These are phyloP conservation scores for Ceratocystis variospora DNA, from an alignment of 2,329 filamentous ascomycete genomes.

Conservation along the genomic window DNA sequence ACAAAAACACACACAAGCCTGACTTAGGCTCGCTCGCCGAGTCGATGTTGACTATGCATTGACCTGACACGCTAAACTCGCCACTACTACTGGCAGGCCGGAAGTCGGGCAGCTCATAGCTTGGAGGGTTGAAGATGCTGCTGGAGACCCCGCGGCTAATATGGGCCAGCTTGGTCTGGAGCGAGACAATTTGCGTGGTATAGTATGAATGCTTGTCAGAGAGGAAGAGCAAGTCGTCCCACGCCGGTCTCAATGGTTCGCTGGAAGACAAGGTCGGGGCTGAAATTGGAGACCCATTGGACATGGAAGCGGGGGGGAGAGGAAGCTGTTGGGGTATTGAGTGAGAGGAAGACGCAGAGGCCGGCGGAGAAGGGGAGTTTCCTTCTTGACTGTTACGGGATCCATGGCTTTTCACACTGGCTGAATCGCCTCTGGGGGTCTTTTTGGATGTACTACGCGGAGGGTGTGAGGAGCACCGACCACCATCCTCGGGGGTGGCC, in stretches of 20 bases:
- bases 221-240: conserved; percentile 36
- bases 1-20: conserved; percentile 38
- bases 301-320: conserved; percentile 9
- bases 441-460: conserved; percentile 30
- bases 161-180: conserved; percentile 30
- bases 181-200: conserved; percentile 31
- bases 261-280: conserved; percentile 16
- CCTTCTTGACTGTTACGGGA: conserved; percentile 23
- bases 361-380: conserved; percentile 11
- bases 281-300: neutral
- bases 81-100: conserved; percentile 26
- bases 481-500: conserved; percentile 40
- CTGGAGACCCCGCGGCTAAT: conserved; percentile 2
- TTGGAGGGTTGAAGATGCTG: conserved; percentile 21
- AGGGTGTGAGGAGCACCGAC: conserved; percentile 44
- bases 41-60: conserved; percentile 29
- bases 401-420: conserved; percentile 23
- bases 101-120: conserved; percentile 30
- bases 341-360: neutral
- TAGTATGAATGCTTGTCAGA: conserved; percentile 28
- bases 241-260: conserved; percentile 36
- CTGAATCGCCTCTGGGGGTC: conserved; percentile 20
- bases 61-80: conserved; percentile 31
- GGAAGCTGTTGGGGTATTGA: conserved; percentile 12
- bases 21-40: conserved; percentile 24